These are phyloP conservation scores for Haberlea rhodopensis DNA, from an alignment of 257 asterid genomes.

Conservation along the genomic window DNA sequence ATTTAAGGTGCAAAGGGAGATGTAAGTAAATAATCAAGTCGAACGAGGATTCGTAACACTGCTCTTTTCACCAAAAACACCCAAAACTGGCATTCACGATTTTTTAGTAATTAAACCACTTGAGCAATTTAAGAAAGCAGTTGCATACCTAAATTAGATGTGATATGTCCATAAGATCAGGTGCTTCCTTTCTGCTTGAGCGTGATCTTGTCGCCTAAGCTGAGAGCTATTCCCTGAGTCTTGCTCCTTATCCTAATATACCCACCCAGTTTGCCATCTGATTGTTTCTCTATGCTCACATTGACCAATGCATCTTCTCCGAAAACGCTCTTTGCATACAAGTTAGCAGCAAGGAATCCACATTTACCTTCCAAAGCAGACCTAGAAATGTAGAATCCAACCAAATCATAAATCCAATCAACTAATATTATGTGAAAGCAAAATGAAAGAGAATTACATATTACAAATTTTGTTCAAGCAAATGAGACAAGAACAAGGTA, in stretches of 20 bases:
- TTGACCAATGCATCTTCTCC: constrained; percentile 98
- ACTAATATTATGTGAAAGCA: background rate
- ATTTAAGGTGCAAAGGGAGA: too few relatives aligned
- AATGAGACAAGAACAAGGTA: background rate
- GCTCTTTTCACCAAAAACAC: too few relatives aligned
- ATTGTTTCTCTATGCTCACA: constrained; percentile 91
- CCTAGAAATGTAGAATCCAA: constrained; percentile 38
- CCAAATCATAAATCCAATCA: too few relatives aligned
- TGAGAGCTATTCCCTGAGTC: constrained; percentile 98
- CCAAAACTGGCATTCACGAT: too few relatives aligned
- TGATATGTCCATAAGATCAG: constrained; percentile 35
- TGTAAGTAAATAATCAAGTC: too few relatives aligned
- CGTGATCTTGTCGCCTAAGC: constrained; percentile 97
- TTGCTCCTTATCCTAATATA: constrained; percentile 98
- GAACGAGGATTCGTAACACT: too few relatives aligned
- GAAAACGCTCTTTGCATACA: constrained; percentile 97
- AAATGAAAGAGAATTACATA: background rate
- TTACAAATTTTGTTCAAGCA: background rate
- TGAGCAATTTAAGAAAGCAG: background rate
- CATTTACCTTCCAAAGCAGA: constrained; percentile 96
- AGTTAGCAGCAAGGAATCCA: constrained; percentile 93
- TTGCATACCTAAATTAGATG: background rate
- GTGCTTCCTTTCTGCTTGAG: constrained; percentile 97
- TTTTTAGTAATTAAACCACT: too few relatives aligned
- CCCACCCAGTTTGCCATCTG: constrained; percentile 85